These are phyloP conservation scores for Hibiscus trionum DNA, from an alignment of 345 rosid genomes.

Conservation along the genomic window DNA sequence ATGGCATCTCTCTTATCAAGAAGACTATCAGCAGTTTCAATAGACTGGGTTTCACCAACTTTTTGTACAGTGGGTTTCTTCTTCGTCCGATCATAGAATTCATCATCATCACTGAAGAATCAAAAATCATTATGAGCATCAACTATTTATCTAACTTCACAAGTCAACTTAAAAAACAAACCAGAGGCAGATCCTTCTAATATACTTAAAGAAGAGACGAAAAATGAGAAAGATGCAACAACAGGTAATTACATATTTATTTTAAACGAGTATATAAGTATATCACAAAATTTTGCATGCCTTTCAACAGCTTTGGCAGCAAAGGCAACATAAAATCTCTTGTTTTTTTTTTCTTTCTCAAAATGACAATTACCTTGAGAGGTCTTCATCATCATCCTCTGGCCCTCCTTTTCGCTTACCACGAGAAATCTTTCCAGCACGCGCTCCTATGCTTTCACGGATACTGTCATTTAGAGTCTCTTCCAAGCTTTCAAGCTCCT, in stretches of 20 bases:
- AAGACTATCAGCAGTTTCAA: constrained; percentile 91
- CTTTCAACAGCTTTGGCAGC: neutral
- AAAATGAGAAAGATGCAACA: neutral
- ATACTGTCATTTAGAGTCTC: constrained; percentile 93
- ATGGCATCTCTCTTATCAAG: constrained; percentile 75
- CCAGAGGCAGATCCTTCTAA: constrained; percentile 3
- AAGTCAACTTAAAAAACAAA: constrained; percentile 2
- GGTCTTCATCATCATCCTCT: constrained; percentile 64
- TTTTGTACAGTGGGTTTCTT: constrained; percentile 47
- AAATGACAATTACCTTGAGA: constrained; percentile 42
- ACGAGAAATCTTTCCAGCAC: constrained; percentile 38
- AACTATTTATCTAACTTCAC: neutral
- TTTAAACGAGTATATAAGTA: neutral
- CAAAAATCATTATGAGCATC: constrained; percentile 12
- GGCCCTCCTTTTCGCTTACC: constrained; percentile 49
- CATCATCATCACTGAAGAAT: constrained; percentile 75
- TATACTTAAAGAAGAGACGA: neutral
- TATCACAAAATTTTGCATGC: neutral
- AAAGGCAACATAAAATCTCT: neutral
- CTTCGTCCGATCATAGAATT: constrained; percentile 93
- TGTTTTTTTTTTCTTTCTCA: neutral
- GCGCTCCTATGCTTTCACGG: constrained; percentile 86
- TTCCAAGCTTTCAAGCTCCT: constrained; percentile 95
- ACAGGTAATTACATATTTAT: neutral
- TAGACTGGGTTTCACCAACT: constrained; percentile 44